Evolutionary conservation across 1,284 basidiomycete genomes (phyloP).

Genomic region (Athelia psychrophila): DNA sequence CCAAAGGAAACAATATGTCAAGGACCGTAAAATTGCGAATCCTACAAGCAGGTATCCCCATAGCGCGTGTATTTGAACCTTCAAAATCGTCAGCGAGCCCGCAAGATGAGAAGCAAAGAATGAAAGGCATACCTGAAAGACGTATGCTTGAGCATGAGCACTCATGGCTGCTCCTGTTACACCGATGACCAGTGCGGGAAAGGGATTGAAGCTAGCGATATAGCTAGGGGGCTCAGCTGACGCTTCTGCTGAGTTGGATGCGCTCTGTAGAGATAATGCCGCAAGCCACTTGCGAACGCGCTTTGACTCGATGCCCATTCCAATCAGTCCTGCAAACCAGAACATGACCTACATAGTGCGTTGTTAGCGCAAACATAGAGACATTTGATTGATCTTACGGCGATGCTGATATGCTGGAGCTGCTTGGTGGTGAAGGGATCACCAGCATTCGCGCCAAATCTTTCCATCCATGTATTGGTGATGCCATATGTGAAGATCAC

Average conservation of each 20-base stretch:
- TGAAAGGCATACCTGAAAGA: slow-evolving; percentile 62
- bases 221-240: slow-evolving; percentile 72
- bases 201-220: slow-evolving; percentile 85
- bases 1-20: slow-evolving; percentile 96
- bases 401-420: slow-evolving; percentile 94
- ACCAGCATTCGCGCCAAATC: slow-evolving; percentile 79
- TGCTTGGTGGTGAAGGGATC: slow-evolving; percentile 91
- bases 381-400: slow-evolving; percentile 46
- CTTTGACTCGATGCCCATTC: slow-evolving; percentile 87
- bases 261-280: slow-evolving; percentile 43
- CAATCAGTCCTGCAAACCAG: slow-evolving; percentile 90
- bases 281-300: slow-evolving; percentile 69
- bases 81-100: slow-evolving; percentile 5
- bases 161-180: slow-evolving; percentile 95
- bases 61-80: slow-evolving; percentile 85
- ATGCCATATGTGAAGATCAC: slow-evolving; percentile 90
- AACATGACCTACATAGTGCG: slow-evolving; percentile 70
- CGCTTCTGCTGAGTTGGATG: slow-evolving; percentile 30
- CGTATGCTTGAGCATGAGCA: slow-evolving; percentile 89
- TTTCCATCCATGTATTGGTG: slow-evolving; percentile 97
- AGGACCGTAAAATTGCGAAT: slow-evolving; percentile 73
- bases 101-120: slow-evolving; percentile 2
- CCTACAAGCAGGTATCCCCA: slow-evolving; percentile 93
- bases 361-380: slow-evolving; percentile 3
- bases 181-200: slow-evolving; percentile 91